Base-by-base conservation (phyloP, 169 alveolate genomes). In the Eimeria brunetti region DNA sequence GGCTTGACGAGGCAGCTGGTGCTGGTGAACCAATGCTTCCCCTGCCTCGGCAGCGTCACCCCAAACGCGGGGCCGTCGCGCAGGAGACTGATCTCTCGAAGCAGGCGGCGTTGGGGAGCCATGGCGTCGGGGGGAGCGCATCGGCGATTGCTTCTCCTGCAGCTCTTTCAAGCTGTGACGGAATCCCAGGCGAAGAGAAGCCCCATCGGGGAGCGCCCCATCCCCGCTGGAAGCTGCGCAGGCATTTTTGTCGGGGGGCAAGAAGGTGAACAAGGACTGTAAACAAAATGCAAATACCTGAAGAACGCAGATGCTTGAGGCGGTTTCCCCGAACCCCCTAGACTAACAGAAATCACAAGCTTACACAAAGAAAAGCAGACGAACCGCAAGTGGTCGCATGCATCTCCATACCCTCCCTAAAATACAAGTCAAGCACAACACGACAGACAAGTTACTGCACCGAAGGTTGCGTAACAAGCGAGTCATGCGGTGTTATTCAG, bases 221-320 rank as follows among this genome's bases (percentile, higher is more conserved):
- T n/a, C 92, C 44, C 49, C 81, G 36, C 46, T 58, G 20, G 46
- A 36, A 60, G 83, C 76, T 53, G 92, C 92, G 30, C 80, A 8
- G 33, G 81, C 44, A 33, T 41, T 64, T 36, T 16, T 41, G 24
- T 86, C 92, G 67, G 92, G 92, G 58, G 92, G 92, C 58, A 86
- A 53, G 81, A 86, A 86, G 92, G 92, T 38, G 92, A 86, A 86
- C 67, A 86, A 83, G 53, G 92, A 86, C 92, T 86, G 92, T 9
- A 56, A 83, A 53, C 46, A 58, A 56, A 41, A 9, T 58, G 64
- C 38, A 22, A 4, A 80, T 80, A 22, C 7, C 20, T 67, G 7
- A 67, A 71, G 2, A 38, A 16, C 51, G 16, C 41, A 36, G 12
- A 36, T 0, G n/a, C 81, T 14, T 18, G 38, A 33, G 6, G 30